Conservation (phyloP, 345 rosid species). For the Pugionium cornutum region DNA sequence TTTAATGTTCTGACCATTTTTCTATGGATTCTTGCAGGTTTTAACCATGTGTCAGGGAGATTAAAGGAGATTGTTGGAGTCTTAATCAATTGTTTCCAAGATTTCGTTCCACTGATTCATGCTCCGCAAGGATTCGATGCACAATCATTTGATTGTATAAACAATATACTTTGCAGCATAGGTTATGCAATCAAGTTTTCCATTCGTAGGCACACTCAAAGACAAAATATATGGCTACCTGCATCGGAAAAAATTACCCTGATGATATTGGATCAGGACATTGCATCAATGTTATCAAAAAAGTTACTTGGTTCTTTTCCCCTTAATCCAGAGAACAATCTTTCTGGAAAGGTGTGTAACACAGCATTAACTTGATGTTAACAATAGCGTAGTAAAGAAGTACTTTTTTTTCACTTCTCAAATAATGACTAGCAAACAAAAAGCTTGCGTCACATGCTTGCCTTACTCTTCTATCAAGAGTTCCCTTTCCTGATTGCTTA, state of each 20-base stretch:
- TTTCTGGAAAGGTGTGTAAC: constrained; percentile 54
- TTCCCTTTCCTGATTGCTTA: constrained; percentile 16
- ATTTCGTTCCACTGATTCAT: constrained; percentile 58
- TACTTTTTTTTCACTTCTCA: not conserved
- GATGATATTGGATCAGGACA: constrained; percentile 47
- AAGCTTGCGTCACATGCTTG: not conserved
- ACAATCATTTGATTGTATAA: constrained; percentile 63
- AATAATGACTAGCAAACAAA: not conserved
- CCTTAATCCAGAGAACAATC: constrained; percentile 47
- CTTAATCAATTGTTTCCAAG: constrained; percentile 67
- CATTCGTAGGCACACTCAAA: constrained; percentile 38
- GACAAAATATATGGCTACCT: constrained; percentile 30
- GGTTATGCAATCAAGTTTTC: constrained; percentile 52
- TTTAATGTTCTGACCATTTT: constrained; percentile 11
- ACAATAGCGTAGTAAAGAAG: not conserved
- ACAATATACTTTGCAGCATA: constrained; percentile 61
- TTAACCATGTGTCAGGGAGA: constrained; percentile 48
- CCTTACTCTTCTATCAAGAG: not conserved
- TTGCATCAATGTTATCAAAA: constrained; percentile 52
- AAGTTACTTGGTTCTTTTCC: constrained; percentile 65
- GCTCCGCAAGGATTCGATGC: constrained; percentile 48
- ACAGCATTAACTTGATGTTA: not conserved
- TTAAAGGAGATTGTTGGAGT: constrained; percentile 70
- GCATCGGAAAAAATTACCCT: constrained; percentile 40
- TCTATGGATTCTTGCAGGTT: constrained; percentile 43